phyloP scores from a whole-genome alignment of 116 monocot species.

The Phalaenopsis hybrid region DNA sequence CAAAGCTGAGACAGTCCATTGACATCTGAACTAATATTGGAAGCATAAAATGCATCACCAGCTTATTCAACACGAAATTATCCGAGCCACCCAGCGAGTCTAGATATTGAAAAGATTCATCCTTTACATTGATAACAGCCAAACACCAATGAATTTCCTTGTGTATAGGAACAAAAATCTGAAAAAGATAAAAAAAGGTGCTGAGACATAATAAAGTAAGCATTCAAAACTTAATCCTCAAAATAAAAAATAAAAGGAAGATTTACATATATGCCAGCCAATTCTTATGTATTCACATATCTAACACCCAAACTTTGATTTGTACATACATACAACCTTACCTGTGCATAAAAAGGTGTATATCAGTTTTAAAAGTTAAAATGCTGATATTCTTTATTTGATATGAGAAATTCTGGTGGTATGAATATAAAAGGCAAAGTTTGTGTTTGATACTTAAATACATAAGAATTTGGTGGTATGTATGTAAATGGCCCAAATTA shows the following conservation, averaged over 20 bases:
- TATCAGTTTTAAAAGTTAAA: too few species aligned
- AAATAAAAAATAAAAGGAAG: not conserved
- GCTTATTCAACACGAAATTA: constrained; percentile 24
- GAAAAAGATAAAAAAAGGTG: constrained; percentile 7
- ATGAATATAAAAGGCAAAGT: too few species aligned
- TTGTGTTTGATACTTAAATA: too few species aligned
- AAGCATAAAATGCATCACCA: constrained; percentile 29
- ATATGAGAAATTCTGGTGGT: too few species aligned
- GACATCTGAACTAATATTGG: not conserved
- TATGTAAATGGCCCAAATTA: too few species aligned
- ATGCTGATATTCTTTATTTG: too few species aligned
- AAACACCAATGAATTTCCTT: constrained; percentile 91
- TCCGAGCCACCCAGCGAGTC: constrained; percentile 79
- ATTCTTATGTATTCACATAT: too few species aligned
- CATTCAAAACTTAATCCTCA: not conserved
- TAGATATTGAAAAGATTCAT: constrained; percentile 63
- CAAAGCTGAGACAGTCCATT: not conserved
- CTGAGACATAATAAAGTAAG: not conserved
- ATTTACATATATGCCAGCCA: too few species aligned
- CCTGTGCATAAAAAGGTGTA: too few species aligned
- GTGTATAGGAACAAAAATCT: constrained; percentile 93
- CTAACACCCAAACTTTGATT: too few species aligned
- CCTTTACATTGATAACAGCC: constrained; percentile 74
- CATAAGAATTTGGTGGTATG: too few species aligned
- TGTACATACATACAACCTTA: too few species aligned